Conservation (phyloP, 192 early-diverging fungal genomes). For the Physocladia obscura region DNA sequence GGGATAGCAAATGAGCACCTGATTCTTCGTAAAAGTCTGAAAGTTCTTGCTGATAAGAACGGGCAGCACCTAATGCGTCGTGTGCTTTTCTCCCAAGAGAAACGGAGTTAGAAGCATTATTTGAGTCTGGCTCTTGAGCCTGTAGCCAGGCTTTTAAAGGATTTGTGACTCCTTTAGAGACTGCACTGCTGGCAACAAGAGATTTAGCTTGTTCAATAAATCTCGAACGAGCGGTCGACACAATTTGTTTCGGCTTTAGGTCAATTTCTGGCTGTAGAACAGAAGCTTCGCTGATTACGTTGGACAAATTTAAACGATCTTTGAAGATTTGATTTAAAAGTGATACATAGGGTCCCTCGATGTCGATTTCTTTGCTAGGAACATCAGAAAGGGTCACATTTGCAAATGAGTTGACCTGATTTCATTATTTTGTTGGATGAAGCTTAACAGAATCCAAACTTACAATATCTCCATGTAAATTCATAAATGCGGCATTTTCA, state of each 20-base stretch:
- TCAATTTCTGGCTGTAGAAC: conserved; percentile 40
- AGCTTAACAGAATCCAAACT: conserved; percentile 22
- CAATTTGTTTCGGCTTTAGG: not conserved
- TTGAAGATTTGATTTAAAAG: conserved; percentile 78
- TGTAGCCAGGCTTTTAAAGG: conserved; percentile 12
- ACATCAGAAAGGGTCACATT: conserved; percentile 14
- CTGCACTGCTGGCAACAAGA: conserved; percentile 35
- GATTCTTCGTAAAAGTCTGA: conserved; percentile 14
- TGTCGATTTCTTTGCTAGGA: conserved; percentile 36
- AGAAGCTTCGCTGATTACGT: conserved; percentile 68
- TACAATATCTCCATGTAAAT: conserved; percentile 34
- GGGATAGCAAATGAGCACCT: not conserved
- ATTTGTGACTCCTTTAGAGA: not conserved
- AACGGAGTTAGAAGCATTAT: not conserved
- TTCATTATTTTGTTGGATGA: not conserved
- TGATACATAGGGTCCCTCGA: conserved; percentile 78
- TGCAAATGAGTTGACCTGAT: not conserved
- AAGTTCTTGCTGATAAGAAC: not conserved
- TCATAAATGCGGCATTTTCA: not conserved
- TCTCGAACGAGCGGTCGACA: conserved; percentile 22
- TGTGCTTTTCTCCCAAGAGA: not conserved
- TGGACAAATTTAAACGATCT: conserved; percentile 74
- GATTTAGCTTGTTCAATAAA: conserved; percentile 66
- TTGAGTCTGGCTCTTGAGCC: conserved; percentile 17
- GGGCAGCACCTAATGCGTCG: not conserved